Base-by-base conservation (phyloP, 140 eudicot species). In the Flaveria floridana region DNA sequence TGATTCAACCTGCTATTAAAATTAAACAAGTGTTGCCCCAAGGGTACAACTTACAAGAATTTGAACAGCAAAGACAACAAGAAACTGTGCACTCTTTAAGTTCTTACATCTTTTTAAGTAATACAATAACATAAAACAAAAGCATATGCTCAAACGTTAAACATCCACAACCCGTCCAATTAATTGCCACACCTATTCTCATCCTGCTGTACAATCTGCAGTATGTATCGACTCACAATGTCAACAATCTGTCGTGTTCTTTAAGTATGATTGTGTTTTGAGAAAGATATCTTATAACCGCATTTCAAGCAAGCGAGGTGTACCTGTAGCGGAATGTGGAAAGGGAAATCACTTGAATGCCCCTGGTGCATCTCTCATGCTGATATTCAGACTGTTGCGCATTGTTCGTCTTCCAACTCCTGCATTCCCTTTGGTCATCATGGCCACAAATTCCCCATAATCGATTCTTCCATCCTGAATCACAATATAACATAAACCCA, bases 351-450 rank as follows among this genome's bases (percentile, higher is more conserved):
- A 63, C 75, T 34, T 23, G 69, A 74, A 83, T 83, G 95, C 82
- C 76, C 90, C 90, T 4, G 87, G 83, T 68, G 89, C 91, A 72
- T 90, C 97, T 87, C 96, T 81, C 90, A 94, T 88, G 97, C 97
- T 90, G 47, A 90, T 86, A 77, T 90, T 93, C 82, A 93, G 77
- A 79, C 97, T 93, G 80, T 88, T 93, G 75, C 97, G 88, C 99
- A 90, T 94, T 3, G 97, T 94, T 74, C 97, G 82, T 66, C 99
- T 87, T 74, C 97, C 99, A 19, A 94, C 83, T 39, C 96, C 97
- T 48, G 89, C 94, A 70, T 88, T 88, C 68, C 96, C 98, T 68
- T 91, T 94, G 56, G 86, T 89, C 99, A 94, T 94, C 99, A 94
- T 94, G 15, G 96, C 97, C 56, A 91, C 99, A 71, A 94, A 94